phyloP scores from a whole-genome alignment of 169 alveolate species.

The Plasmodium fragile region DNA sequence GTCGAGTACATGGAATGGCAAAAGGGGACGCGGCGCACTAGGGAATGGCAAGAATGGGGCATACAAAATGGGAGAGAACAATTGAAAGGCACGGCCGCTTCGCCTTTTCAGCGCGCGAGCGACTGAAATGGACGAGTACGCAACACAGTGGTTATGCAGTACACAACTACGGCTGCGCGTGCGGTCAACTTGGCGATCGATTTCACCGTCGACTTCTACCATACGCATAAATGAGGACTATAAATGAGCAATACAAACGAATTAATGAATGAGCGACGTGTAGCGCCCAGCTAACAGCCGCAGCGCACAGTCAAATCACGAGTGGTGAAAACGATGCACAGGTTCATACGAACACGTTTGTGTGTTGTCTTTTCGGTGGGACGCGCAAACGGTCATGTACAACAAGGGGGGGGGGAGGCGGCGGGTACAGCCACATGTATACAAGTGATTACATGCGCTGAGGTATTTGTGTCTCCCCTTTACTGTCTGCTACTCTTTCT shows the following conservation, averaged over 20 bases:
- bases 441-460: not conserved
- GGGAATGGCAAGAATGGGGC: not conserved
- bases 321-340: not conserved
- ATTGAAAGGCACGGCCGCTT: not conserved
- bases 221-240: not conserved
- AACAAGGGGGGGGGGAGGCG: not conserved
- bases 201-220: not conserved
- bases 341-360: not conserved
- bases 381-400: not conserved
- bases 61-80: not conserved
- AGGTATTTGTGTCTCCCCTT: not conserved
- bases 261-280: not conserved
- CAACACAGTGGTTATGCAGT: not conserved
- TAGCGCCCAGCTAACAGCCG: not conserved
- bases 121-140: not conserved
- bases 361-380: not conserved
- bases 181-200: not conserved
- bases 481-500: not conserved
- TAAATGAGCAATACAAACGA: not conserved
- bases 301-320: slow-evolving; percentile 1
- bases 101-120: not conserved
- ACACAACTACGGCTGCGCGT: not conserved
- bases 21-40: not conserved
- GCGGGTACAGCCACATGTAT: not conserved
- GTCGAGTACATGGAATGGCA: too few species aligned